Base-by-base conservation (phyloP, 495 filamentous ascomycete species). In the Staphylotrichum longicolle region DNA sequence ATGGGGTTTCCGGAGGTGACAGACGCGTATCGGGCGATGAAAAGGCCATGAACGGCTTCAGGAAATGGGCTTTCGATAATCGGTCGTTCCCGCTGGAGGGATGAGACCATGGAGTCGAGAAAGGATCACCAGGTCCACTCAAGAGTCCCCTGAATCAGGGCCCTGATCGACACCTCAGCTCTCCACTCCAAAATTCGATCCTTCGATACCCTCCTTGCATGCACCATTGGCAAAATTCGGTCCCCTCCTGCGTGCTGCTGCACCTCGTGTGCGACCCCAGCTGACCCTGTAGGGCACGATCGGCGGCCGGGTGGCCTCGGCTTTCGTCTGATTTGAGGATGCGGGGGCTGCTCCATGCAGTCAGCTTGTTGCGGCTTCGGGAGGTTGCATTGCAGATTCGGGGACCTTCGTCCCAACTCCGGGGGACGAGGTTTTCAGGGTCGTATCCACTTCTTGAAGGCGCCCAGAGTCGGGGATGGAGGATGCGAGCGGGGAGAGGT, bases 251-350 rank as follows among this genome's bases (percentile, higher is more conserved):
- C 20, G 20, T 0, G 20, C 27, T 58, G 57, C 58, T 64, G 58
- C 65, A 58, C 54, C 15, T 20, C 40, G 27, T 35, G 7, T 57
- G 12, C 54, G n/a, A 45, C 41, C 20, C 39, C 42, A 40, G 8
- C 41, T 48, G 15, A 33, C 51, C 49, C 37, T 37, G 33, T 54
- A 62, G 54, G 63, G 65, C 65, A 57, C 64, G 35, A 53, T 53
- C 51, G 33, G 51, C 51, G 35, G 15, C 33, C 45, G 35, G 34
- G 54, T n/a, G 59, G 59, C n/a, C 15, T 52, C 51, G 35, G 64
- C 61, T 58, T 7, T 41, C 10, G 11, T 54, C 14, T 62, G 58
- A 64, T 62, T 62, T 47, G 65, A 30, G 49, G 20, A 11, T 50
- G n/a, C 20, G 37, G 34, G 53, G 39, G 41, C 1, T n/a, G 20